Evolutionary conservation across 2,329 filamentous ascomycete genomes (phyloP), one percentile per base, ranked within the genome.

Genomic region (Rhinocladiella mackenziei): DNA sequence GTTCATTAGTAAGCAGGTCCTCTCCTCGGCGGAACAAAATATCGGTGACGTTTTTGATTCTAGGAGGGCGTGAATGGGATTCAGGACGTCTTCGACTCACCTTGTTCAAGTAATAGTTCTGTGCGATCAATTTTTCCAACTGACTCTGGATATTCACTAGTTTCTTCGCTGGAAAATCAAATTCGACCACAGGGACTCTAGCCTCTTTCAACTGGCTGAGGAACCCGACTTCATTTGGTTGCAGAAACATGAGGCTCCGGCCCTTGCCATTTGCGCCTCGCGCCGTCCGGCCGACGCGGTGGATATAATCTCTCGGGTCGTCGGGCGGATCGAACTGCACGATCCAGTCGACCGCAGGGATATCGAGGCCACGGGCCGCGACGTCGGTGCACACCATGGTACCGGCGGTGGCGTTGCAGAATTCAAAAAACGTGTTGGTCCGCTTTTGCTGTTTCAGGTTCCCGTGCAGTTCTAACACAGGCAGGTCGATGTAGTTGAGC

Each of bases 401-500:
- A 17, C 91, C 92, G 55, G 85, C 80, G 55, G 81, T 82, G 13
- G 89, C 84, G 60, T 89, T 89, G 61, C 80, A 83, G 65, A 98
- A 98, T 65, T 97, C 91, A 66, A 97, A 98, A 66, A 98, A 98
- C 1, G 89, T 95, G 63, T 94, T 94, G 17, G 92, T 98, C n/a
- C 92, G 86, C 67, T 95, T 95, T 68, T 96, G 89, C 68, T 98
- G 92, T 70, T 98, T 98, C 69, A 95, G 88, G 70, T 98, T 96
- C 56, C 89, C 92, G 65, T 94, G 87, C 5, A 94, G 74, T 57
- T 87, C 84, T 31, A 94, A 76, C 2, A 94, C 86, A 4, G 86
- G 89, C 29, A 96, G 77, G 65, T 97, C 92, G 60, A 97, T 96
- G 70, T 95, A 97, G 72, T 97, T 97, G 56, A 98, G 80, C 19